Conservation (phyloP, 2,329 filamentous ascomycete genomes). For the Paraphaeosphaeria sporulosa region DNA sequence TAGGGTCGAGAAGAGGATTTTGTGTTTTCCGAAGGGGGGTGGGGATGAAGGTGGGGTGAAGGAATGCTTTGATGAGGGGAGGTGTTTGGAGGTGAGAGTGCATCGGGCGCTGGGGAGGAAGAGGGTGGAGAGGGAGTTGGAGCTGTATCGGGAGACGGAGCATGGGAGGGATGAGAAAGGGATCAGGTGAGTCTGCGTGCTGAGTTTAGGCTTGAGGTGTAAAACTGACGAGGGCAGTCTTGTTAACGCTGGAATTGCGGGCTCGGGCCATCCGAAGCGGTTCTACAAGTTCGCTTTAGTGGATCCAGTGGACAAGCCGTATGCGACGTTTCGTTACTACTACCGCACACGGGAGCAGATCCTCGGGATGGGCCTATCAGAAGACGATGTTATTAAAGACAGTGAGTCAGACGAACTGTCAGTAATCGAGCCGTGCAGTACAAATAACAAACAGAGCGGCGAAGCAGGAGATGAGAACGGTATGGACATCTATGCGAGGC, state of each 20-base stretch:
- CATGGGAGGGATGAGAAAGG: constrained; percentile 28
- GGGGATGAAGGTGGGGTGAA: constrained; percentile 20
- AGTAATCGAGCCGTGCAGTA: constrained; percentile 36
- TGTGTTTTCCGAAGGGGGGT: constrained; percentile 46
- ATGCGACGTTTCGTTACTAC: constrained; percentile 54
- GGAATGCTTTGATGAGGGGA: constrained; percentile 32
- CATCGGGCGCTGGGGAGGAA: constrained; percentile 51
- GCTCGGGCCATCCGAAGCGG: constrained; percentile 50
- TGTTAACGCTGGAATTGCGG: constrained; percentile 47
- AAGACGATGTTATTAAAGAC: constrained; percentile 17
- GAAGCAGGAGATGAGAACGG: neutral
- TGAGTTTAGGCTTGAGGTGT: neutral
- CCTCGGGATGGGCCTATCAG: constrained; percentile 30
- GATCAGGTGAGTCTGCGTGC: constrained; percentile 37
- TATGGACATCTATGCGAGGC: neutral
- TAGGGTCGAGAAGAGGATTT: constrained; percentile 50
- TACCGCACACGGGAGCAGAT: constrained; percentile 45
- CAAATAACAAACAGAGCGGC: neutral
- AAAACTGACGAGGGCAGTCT: constrained; percentile 39
- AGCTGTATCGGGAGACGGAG: constrained; percentile 32
- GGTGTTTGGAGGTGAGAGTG: constrained; percentile 52
- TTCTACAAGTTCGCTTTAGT: constrained; percentile 60
- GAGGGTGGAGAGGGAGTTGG: constrained; percentile 42
- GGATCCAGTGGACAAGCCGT: constrained; percentile 58
- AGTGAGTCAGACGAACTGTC: constrained; percentile 32